A percentile compares a stretch with the other conserved stretches of the same genome.
These are phyloP conservation scores for Chaetomium cochliodes DNA, from an alignment of 495 filamentous ascomycete genomes.

Conservation along the genomic window DNA sequence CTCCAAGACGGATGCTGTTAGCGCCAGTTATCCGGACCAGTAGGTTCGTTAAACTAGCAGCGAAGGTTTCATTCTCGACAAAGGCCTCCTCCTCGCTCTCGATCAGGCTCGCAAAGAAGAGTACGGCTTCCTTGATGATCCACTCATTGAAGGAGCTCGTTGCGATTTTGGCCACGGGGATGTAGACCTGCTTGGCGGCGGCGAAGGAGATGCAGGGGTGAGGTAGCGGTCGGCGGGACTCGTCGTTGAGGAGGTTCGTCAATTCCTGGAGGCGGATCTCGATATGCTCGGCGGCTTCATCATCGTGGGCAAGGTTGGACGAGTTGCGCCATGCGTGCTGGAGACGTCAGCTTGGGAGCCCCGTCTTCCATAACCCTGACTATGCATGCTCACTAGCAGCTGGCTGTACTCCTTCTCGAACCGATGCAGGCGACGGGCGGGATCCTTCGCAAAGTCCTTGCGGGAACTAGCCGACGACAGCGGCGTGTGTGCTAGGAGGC, in stretches of 20 bases:
- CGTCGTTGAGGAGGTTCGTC: constrained; percentile 78
- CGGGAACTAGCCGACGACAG: constrained; percentile 55
- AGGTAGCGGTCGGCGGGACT: constrained; percentile 79
- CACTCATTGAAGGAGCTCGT: constrained; percentile 72
- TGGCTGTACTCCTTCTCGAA: constrained; percentile 88
- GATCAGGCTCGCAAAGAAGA: constrained; percentile 82
- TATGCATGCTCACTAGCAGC: constrained; percentile 60
- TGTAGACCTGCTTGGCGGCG: constrained; percentile 79
- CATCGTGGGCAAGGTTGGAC: constrained; percentile 52
- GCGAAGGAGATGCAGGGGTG: constrained; percentile 87
- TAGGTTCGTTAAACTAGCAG: constrained; percentile 76
- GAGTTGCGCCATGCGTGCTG: constrained; percentile 80
- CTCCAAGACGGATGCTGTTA: constrained; percentile 58
- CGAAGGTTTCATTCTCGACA: constrained; percentile 78
- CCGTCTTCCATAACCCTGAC: background rate
- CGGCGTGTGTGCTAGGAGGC: constrained; percentile 80
- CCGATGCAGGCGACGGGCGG: constrained; percentile 79
- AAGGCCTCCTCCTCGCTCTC: constrained; percentile 96
- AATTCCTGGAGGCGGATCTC: constrained; percentile 59
- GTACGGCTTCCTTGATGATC: constrained; percentile 76
- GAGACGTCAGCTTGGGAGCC: background rate
- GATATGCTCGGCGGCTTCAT: constrained; percentile 54
- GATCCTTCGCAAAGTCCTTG: constrained; percentile 66
- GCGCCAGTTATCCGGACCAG: constrained; percentile 64
- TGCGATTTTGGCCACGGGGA: constrained; percentile 81